Percentiles rank a stretch among this genome's conserved stretches.
These are phyloP conservation scores for Cymodocea nodosa DNA, from an alignment of 116 monocot genomes.

Conservation along the genomic window DNA sequence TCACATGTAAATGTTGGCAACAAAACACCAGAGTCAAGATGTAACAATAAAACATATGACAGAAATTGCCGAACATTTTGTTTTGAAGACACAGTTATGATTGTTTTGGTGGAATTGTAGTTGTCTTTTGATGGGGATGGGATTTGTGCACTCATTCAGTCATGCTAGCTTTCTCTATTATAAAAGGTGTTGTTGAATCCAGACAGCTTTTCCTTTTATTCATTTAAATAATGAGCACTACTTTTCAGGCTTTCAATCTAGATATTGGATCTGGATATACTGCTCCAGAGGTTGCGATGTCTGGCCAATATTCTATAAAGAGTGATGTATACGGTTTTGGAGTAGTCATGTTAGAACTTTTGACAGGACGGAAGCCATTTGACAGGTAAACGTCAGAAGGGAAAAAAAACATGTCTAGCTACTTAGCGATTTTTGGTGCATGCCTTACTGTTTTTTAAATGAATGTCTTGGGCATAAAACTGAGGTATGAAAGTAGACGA, in stretches of 20 bases:
- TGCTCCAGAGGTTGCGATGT: slow-evolving; percentile 79
- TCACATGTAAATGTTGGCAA: too few relatives aligned
- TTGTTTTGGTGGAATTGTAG: too few relatives aligned
- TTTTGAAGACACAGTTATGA: too few relatives aligned
- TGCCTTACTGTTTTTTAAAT: too few relatives aligned
- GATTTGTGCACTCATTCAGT: too few relatives aligned
- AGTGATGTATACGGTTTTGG: slow-evolving; percentile 94
- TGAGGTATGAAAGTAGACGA: not conserved
- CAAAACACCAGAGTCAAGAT: too few relatives aligned
- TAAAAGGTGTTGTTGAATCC: not conserved
- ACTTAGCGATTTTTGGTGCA: too few relatives aligned
- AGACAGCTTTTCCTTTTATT: not conserved
- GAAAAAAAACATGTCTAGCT: too few relatives aligned
- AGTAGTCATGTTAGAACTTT: slow-evolving; percentile 85
- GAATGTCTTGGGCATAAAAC: too few relatives aligned
- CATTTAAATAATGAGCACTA: not conserved
- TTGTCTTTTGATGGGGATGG: too few relatives aligned
- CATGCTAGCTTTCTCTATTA: not conserved
- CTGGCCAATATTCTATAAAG: slow-evolving; percentile 67
- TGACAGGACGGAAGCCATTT: slow-evolving; percentile 83
- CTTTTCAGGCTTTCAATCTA: slow-evolving; percentile 35
- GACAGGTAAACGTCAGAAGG: slow-evolving; percentile 43
- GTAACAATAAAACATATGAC: too few relatives aligned
- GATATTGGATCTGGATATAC: slow-evolving; percentile 47
- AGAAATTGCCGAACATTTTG: too few relatives aligned